phyloP scores from a whole-genome alignment of 192 early-diverging fungal species.

The Polychytrium aggregatum region DNA sequence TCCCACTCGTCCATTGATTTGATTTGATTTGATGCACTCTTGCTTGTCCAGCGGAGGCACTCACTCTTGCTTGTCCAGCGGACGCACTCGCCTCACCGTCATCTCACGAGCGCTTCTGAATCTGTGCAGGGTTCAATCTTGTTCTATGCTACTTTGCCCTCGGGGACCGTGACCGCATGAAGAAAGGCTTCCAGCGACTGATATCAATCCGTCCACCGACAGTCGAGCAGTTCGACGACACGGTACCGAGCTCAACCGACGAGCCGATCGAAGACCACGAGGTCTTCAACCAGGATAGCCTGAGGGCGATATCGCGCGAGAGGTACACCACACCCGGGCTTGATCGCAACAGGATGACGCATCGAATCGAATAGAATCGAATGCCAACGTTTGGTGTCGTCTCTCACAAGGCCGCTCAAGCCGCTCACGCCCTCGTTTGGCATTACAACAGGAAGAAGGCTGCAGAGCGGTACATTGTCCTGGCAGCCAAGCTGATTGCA shows the following conservation, averaged over 20 bases:
- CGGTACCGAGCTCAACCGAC: conserved; percentile 10
- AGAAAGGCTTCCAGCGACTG: conserved; percentile 34
- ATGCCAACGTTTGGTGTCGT: too few relatives aligned
- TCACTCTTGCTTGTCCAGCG: too few relatives aligned
- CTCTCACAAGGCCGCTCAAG: too few relatives aligned
- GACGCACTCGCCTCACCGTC: not conserved
- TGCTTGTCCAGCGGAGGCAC: too few relatives aligned
- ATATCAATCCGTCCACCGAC: conserved; percentile 26
- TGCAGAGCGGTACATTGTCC: conserved; percentile 33
- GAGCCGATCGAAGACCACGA: conserved; percentile 50
- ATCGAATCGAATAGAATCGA: too few relatives aligned
- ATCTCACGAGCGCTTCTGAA: not conserved
- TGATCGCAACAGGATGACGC: too few relatives aligned
- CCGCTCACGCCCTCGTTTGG: not conserved
- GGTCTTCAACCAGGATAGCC: conserved; percentile 42
- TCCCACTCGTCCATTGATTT: too few relatives aligned
- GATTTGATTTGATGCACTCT: too few relatives aligned
- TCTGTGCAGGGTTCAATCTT: conserved; percentile 41
- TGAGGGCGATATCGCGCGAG: conserved; percentile 39
- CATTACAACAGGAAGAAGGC: conserved; percentile 13
- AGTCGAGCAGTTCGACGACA: conserved; percentile 39
- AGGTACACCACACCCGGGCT: conserved; percentile 10
- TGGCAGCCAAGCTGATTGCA: conserved; percentile 43
- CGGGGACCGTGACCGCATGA: conserved; percentile 47
- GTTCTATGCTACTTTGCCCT: conserved; percentile 52